phyloP scores from a whole-genome alignment of 495 filamentous ascomycete species.

The Lasiosphaeris hirsuta region DNA sequence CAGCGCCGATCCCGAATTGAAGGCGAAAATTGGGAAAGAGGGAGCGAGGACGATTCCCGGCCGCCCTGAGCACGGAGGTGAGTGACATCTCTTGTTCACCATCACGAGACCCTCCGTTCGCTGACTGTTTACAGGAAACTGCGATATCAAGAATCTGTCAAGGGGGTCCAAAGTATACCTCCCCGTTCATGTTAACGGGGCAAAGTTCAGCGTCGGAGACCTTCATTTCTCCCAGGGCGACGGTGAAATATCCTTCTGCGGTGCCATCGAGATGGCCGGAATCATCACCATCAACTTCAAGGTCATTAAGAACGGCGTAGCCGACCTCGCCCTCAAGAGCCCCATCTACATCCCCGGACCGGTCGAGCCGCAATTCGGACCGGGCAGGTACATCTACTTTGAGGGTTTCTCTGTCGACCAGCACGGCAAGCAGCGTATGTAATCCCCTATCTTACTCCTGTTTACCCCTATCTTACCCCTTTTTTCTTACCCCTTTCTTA shows the following conservation, averaged over 20 bases:
- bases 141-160: conserved; percentile 84
- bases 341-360: conserved; percentile 89
- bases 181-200: conserved; percentile 76
- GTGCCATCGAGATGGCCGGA: conserved; percentile 96
- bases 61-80: conserved; percentile 60
- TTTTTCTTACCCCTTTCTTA: neutral
- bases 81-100: conserved; percentile 22
- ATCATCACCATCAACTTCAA: conserved; percentile 88
- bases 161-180: conserved; percentile 82
- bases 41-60: conserved; percentile 88
- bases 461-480: neutral
- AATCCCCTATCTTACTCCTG: neutral
- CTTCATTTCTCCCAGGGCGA: conserved; percentile 89
- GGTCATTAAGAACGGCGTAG: conserved; percentile 81
- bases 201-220: conserved; percentile 91
- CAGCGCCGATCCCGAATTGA: conserved; percentile 55
- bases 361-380: conserved; percentile 88
- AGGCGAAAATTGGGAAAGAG: conserved; percentile 75
- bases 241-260: conserved; percentile 94
- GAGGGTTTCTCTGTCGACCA: conserved; percentile 95
- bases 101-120: neutral
- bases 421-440: conserved; percentile 71
- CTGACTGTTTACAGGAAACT: conserved; percentile 55
- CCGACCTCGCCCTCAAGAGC: conserved; percentile 72
- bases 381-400: conserved; percentile 82